These are phyloP conservation scores for Friedmanniomyces endolithicus DNA, from an alignment of 495 filamentous ascomycete species.

Conservation along the genomic window DNA sequence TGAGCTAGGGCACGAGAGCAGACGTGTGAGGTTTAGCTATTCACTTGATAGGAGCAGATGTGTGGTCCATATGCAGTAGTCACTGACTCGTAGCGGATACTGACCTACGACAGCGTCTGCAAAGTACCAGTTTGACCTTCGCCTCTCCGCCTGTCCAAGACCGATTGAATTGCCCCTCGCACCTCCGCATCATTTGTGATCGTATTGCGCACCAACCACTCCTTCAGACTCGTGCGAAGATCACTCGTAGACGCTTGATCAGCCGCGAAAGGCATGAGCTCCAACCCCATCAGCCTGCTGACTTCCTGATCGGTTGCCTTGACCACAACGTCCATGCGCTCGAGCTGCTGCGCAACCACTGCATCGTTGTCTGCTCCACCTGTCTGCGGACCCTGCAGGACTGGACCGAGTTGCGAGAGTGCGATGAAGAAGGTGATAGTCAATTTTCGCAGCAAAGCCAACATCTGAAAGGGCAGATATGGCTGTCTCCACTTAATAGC, in stretches of 20 bases:
- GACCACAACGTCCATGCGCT: slow-evolving; percentile 42
- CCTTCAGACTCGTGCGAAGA: slow-evolving; percentile 26
- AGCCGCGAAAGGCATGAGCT: slow-evolving; percentile 63
- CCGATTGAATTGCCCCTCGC: slow-evolving; percentile 28
- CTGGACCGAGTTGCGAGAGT: slow-evolving; percentile 66
- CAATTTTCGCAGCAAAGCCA: slow-evolving; percentile 63
- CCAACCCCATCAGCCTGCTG: slow-evolving; percentile 54
- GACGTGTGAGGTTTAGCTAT: too few species aligned
- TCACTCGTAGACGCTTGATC: slow-evolving; percentile 46
- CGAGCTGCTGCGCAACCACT: slow-evolving; percentile 37
- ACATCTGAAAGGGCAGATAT: slow-evolving; percentile 79
- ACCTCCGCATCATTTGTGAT: slow-evolving; percentile 31
- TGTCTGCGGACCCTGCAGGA: slow-evolving; percentile 34
- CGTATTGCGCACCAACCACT: slow-evolving; percentile 35
- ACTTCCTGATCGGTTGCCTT: slow-evolving; percentile 54
- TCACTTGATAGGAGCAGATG: too few species aligned
- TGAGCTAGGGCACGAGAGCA: too few species aligned
- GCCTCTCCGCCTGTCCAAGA: slow-evolving; percentile 23
- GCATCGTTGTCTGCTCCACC: slow-evolving; percentile 23
- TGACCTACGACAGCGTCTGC: not conserved
- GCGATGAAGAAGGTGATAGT: slow-evolving; percentile 78
- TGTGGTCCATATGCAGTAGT: too few species aligned
- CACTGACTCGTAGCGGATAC: not conserved
- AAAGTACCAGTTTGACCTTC: not conserved
- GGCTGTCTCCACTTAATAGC: slow-evolving; percentile 41